Evolutionary conservation across 2,329 filamentous ascomycete species (phyloP).

Genomic region (Didymella sp.): DNA sequence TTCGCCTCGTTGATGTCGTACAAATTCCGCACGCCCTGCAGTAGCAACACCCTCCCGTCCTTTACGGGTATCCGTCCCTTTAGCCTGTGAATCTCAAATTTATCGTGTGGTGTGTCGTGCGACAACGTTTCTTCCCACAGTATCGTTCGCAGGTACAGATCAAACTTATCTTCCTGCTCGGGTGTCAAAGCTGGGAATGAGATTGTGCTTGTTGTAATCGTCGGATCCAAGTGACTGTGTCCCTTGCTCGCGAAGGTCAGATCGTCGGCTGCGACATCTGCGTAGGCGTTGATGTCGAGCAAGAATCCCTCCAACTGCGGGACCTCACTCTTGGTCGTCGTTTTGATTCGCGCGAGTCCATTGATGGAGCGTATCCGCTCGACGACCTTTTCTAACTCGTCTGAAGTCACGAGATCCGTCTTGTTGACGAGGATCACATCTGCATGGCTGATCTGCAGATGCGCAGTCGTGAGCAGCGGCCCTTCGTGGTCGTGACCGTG

Average conservation of each 20-base stretch:
- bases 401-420: conserved; percentile 76
- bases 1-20: conserved; percentile 81
- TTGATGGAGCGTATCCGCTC: conserved; percentile 85
- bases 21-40: conserved; percentile 91
- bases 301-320: conserved; percentile 84
- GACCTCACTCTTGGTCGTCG: conserved; percentile 80
- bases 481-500: conserved; percentile 67
- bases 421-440: conserved; percentile 97
- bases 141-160: conserved; percentile 81
- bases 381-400: conserved; percentile 73
- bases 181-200: conserved; percentile 66
- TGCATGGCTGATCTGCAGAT: conserved; percentile 95
- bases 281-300: conserved; percentile 91
- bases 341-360: conserved; percentile 80
- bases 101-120: conserved; percentile 18
- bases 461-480: conserved; percentile 84
- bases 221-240: conserved; percentile 91
- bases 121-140: conserved; percentile 81
- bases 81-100: conserved; percentile 83
- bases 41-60: conserved; percentile 72
- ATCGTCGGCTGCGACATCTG: conserved; percentile 70
- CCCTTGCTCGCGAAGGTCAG: conserved; percentile 77
- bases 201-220: conserved; percentile 83
- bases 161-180: conserved; percentile 68
- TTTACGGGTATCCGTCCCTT: conserved; percentile 78